Conservation (phyloP, 2,329 filamentous ascomycete species). For the Venturia asperata region DNA sequence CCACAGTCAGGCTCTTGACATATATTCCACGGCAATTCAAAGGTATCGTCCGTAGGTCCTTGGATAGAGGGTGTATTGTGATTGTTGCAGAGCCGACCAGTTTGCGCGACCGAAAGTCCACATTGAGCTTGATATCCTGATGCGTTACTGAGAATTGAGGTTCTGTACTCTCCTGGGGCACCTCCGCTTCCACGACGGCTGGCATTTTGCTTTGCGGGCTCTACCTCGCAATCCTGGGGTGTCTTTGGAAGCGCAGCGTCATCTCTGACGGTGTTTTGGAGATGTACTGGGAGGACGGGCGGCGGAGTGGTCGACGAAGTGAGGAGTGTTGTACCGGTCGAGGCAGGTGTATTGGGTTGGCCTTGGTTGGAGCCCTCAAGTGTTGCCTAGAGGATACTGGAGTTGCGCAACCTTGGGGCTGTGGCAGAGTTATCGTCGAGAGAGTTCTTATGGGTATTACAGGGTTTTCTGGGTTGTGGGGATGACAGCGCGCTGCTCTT, state of each 20-base stretch:
- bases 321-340: slow-evolving; percentile 5
- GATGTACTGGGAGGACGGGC: neutral
- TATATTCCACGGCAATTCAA: slow-evolving; percentile 58
- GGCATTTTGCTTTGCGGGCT: slow-evolving; percentile 20
- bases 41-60: slow-evolving; percentile 48
- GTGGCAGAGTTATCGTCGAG: neutral
- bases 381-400: neutral
- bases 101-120: slow-evolving; percentile 71
- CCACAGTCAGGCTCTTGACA: slow-evolving; percentile 45
- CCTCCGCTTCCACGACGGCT: slow-evolving; percentile 23
- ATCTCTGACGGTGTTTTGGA: slow-evolving; percentile 14
- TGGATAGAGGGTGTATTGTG: slow-evolving; percentile 59
- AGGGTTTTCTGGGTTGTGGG: neutral
- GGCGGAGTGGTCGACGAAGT: neutral
- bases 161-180: slow-evolving; percentile 24
- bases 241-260: slow-evolving; percentile 11
- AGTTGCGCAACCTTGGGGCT: neutral
- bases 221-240: slow-evolving; percentile 17
- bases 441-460: neutral
- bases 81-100: slow-evolving; percentile 77
- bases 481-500: slow-evolving; percentile 2
- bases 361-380: neutral
- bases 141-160: slow-evolving; percentile 58
- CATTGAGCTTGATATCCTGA: slow-evolving; percentile 82
- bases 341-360: too few relatives aligned